These are phyloP conservation scores for Hamamelis virginiana DNA, from an alignment of 164 flowering plant genomes.

Conservation along the genomic window DNA sequence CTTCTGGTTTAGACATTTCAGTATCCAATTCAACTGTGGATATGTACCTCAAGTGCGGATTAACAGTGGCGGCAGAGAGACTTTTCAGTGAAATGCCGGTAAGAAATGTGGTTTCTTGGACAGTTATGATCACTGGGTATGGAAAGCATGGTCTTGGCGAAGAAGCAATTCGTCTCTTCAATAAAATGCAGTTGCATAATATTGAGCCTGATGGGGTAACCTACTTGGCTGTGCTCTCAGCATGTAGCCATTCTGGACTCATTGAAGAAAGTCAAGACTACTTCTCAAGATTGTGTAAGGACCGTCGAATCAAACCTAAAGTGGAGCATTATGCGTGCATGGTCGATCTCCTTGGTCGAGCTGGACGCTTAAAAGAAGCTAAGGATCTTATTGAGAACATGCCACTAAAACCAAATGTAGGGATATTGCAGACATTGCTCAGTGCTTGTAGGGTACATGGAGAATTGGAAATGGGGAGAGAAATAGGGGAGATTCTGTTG, in stretches of 20 bases:
- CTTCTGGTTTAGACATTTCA: conserved; percentile 54
- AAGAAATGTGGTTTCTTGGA: conserved; percentile 67
- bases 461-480: conserved; percentile 56
- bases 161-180: conserved; percentile 51
- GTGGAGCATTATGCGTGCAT: conserved; percentile 88
- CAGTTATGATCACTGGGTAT: conserved; percentile 80
- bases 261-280: conserved; percentile 49
- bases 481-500: conserved; percentile 63
- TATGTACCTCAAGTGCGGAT: conserved; percentile 85
- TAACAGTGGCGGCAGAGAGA: conserved; percentile 54
- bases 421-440: conserved; percentile 82
- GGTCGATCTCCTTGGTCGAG: conserved; percentile 80
- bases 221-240: conserved; percentile 76
- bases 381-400: conserved; percentile 57
- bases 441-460: conserved; percentile 78
- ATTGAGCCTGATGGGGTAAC: conserved; percentile 67
- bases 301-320: conserved; percentile 36
- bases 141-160: conserved; percentile 78
- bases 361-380: conserved; percentile 67
- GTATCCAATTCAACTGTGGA: conserved; percentile 70
- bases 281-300: conserved; percentile 45
- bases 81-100: conserved; percentile 43
- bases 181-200: conserved; percentile 43
- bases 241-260: conserved; percentile 85
- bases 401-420: conserved; percentile 57